These are phyloP conservation scores for Lobosporangium transversale DNA, from an alignment of 192 early-diverging fungal species.

Conservation along the genomic window DNA sequence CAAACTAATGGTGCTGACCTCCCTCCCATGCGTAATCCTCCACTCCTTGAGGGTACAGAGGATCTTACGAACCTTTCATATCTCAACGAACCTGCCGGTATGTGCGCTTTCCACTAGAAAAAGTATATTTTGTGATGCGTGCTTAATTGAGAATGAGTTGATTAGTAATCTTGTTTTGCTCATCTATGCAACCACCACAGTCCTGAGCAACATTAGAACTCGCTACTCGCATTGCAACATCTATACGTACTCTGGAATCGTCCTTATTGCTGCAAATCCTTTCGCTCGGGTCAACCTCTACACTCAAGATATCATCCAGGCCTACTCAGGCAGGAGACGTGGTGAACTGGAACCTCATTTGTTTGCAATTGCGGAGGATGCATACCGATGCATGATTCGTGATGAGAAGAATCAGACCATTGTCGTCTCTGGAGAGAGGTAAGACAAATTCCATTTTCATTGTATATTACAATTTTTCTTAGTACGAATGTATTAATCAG, in stretches of 20 bases:
- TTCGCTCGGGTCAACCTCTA: constrained; percentile 90
- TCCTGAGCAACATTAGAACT: constrained; percentile 91
- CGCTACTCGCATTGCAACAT: constrained; percentile 94
- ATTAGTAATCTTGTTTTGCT: neutral
- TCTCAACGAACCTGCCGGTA: constrained; percentile 90
- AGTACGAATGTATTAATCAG: neutral
- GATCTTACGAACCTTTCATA: constrained; percentile 93
- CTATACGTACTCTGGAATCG: constrained; percentile 99
- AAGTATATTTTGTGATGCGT: neutral
- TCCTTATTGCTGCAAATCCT: constrained; percentile 98
- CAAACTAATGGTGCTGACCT: constrained; percentile 73
- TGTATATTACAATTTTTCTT: neutral
- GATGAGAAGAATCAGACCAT: constrained; percentile 96
- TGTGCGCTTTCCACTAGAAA: neutral
- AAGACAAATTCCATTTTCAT: constrained; percentile 3
- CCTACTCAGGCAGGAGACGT: constrained; percentile 92
- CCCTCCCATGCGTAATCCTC: constrained; percentile 96
- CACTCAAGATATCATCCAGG: constrained; percentile 89
- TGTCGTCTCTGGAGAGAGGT: constrained; percentile 95
- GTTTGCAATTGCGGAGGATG: constrained; percentile 98
- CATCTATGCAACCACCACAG: constrained; percentile 49
- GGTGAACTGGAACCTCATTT: constrained; percentile 98
- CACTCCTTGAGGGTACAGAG: constrained; percentile 87
- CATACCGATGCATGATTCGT: constrained; percentile 94
- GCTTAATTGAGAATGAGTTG: no score